Base-by-base conservation (phyloP, 2,329 filamentous ascomycete genomes). In the Clonostachys sp. region DNA sequence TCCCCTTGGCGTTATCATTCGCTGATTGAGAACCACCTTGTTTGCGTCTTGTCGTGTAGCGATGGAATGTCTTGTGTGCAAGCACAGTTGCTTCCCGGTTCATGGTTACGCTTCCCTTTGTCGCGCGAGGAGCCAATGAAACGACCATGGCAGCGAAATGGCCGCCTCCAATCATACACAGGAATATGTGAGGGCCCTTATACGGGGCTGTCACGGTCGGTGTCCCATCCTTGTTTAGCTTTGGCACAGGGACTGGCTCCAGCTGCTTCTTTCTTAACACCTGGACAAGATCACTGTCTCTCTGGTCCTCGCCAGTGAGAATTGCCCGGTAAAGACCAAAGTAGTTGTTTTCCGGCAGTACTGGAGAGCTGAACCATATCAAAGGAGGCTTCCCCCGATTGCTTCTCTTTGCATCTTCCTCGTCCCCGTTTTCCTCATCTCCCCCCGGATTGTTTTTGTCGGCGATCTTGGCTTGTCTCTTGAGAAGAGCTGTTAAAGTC, bases 71-170 rank as follows among this genome's bases (percentile, higher is more conserved):
- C 72, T 99, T 99, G 68, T 97, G 92, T 1, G 91, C 92, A 41
- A 96, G 77, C 1, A 97, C 89, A 0, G 86, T 87, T 6, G 92
- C 90, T 59, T 95, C 88, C 46, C 89, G 80, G 54, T 95, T 91
- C 61, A 95, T 80, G 2, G 86, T 76, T 0, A 87, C 87, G 4
- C 75, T 74, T 45, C 82, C 81, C 61, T 89, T 92, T 36, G 82
- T 80, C 46, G 87, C 74, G 52, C 91, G 88, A 0, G 94, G 91
- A 1, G 89, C 83, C 5, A 97, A 77, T 0, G 91, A 91, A 12
- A 99, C 88, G 12, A 97, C 77, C 91, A 97, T 97, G 45, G 89
- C 94, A 1, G 94, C 94, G 61, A 99, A 99, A 64, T 99, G 94
- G 0, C 94, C 94, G 50, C 94, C 94, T 20, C 94, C 94, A 45